Percentiles rank a stretch among this genome's conserved stretches.
phyloP scores from a whole-genome alignment of 2,329 filamentous ascomycete species.

The Xylariaceae sp. region DNA sequence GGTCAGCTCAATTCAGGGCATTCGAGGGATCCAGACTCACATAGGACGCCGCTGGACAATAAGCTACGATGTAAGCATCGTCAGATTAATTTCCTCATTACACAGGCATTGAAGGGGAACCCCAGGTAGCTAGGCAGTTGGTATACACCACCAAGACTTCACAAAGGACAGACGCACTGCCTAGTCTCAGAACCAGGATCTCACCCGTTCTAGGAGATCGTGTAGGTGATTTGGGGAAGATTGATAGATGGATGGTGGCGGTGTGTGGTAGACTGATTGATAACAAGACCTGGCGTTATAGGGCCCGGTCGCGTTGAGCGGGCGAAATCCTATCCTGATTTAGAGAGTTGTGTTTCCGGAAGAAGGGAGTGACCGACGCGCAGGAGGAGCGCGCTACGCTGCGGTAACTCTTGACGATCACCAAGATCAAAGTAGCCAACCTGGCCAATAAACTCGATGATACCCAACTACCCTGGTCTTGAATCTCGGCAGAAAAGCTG shows the following conservation, averaged over 20 bases:
- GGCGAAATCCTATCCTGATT: slow-evolving; percentile 21
- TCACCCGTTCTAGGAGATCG: slow-evolving; percentile 9
- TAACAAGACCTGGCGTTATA: slow-evolving; percentile 23
- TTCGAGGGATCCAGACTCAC: slow-evolving; percentile 9
- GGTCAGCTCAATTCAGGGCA: slow-evolving; percentile 10
- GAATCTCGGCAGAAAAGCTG: slow-evolving; percentile 21
- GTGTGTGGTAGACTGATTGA: slow-evolving; percentile 22
- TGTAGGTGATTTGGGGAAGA: slow-evolving; percentile 19
- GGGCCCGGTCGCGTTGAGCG: slow-evolving; percentile 17
- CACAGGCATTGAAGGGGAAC: neutral
- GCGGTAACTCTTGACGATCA: slow-evolving; percentile 26
- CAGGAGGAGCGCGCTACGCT: slow-evolving; percentile 19
- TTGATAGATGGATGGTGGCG: slow-evolving; percentile 17
- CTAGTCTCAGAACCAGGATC: slow-evolving; percentile 19
- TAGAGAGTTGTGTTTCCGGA: slow-evolving; percentile 15
- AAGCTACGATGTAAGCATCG: slow-evolving; percentile 29
- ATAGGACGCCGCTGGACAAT: slow-evolving; percentile 17
- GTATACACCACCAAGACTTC: slow-evolving; percentile 10
- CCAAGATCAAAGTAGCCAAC: neutral
- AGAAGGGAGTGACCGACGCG: slow-evolving; percentile 19
- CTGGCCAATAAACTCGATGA: slow-evolving; percentile 19
- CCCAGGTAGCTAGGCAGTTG: slow-evolving; percentile 8
- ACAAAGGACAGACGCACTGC: slow-evolving; percentile 9
- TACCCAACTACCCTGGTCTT: slow-evolving; percentile 21
- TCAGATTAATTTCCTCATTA: slow-evolving; percentile 21